Conservation (phyloP, 345 rosid genomes). For the Eucalyptus grandis region DNA sequence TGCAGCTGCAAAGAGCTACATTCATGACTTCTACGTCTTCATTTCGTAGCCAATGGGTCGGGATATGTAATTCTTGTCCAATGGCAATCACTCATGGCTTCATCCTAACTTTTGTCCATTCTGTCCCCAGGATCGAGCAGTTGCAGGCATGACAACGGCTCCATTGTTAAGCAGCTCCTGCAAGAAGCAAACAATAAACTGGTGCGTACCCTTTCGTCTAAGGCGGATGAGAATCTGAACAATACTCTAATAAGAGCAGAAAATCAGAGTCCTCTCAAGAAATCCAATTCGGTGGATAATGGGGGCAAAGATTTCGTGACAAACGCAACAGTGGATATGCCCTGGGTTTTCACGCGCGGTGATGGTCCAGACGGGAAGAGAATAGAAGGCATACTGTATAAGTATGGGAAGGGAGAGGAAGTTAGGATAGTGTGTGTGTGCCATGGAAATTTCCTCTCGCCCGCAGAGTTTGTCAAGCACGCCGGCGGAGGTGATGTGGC, state of each 20-base stretch:
- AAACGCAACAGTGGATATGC: slow-evolving; percentile 30
- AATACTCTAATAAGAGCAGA: background rate
- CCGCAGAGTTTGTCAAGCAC: slow-evolving; percentile 38
- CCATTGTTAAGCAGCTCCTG: background rate
- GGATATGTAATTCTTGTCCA: background rate
- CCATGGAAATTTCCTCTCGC: slow-evolving; percentile 37
- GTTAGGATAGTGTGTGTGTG: slow-evolving; percentile 46
- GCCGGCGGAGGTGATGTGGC: slow-evolving; percentile 30
- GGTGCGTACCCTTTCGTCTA: background rate
- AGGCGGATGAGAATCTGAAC: background rate
- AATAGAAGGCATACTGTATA: slow-evolving; percentile 40
- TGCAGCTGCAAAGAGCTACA: background rate
- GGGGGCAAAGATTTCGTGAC: slow-evolving; percentile 11
- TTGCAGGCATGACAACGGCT: slow-evolving; percentile 11
- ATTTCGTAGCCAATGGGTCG: background rate
- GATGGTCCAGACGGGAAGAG: slow-evolving; percentile 35
- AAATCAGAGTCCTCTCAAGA: background rate
- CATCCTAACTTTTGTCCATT: background rate
- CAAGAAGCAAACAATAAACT: slow-evolving; percentile 9
- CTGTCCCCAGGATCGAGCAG: slow-evolving; percentile 14
- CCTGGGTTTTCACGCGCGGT: slow-evolving; percentile 39
- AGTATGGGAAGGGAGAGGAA: slow-evolving; percentile 37
- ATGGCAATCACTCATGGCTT: background rate
- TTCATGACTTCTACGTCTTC: background rate
- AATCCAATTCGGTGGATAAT: background rate